Evolutionary conservation across 1,284 basidiomycete genomes (phyloP), one percentile per base, ranked within the genome.

Genomic region (Chalciporus sp.): DNA sequence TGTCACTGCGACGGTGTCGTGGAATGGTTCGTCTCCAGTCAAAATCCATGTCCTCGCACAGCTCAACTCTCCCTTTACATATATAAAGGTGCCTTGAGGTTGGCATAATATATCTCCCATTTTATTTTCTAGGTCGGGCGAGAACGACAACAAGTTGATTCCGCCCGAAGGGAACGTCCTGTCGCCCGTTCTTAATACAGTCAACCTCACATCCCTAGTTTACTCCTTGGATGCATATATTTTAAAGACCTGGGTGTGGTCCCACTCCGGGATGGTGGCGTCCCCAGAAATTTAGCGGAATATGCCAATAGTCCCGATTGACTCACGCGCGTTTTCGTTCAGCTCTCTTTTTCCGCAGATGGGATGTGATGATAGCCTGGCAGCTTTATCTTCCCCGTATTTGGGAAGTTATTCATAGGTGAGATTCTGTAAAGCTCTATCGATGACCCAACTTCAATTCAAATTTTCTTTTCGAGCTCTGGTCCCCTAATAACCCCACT

Each of bases 381-480:
- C 11, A 35, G 56, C 52, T 39, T 53, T 56, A 51, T 60, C 53
- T 64, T 57, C 61, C 57, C 56, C 53, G 26, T 59, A 56, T 50
- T 40, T 51, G 63, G 33, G 44, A 48, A 50, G 53, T 37, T 59
- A 54, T 60, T 57, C 51, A 63, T 56, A 57, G 63, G 64, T 57
- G 55, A 58, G 64, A 52, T 39, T 3, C 37, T 39, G n/a, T 56
- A 55, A 35, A 49, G 52, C 62, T 62, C 39, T 31, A 60, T 58
- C 57, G 67, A 68, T 63, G 56, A 51, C 53, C 41, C 50, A 45
- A 14, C 46, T 41, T 41, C 20, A 17, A 42, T 47, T 48, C 31
- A 51, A 39, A 44, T 23, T 14, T 39, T 49, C 33, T 53, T 40
- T 17, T 47, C 43, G 35, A 29, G 35, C 6, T 37, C 39, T 17